Evolutionary conservation across 768 basidiomycete species (phyloP).

Genomic region (Macrolepiota albuminosa): DNA sequence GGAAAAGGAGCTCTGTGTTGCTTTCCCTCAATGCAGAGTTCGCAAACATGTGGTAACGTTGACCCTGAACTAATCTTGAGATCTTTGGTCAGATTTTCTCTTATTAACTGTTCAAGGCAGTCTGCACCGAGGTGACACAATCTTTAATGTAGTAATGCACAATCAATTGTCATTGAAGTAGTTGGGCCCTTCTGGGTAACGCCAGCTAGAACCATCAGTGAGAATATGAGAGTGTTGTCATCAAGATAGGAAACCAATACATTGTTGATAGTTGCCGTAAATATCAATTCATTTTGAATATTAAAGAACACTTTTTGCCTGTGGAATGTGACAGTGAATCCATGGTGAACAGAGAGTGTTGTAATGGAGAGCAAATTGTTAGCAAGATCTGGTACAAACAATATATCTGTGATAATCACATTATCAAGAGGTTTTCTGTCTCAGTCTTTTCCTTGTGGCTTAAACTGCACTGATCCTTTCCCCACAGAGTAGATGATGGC

Average conservation of each 20-base stretch:
- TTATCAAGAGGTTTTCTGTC: background rate
- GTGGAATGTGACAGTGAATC: too few species aligned
- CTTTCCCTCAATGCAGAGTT: background rate
- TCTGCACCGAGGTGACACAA: background rate
- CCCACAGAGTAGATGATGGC: background rate
- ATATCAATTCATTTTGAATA: too few species aligned
- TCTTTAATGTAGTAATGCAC: background rate
- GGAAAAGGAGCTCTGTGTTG: background rate
- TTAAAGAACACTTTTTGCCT: too few species aligned
- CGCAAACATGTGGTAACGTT: background rate
- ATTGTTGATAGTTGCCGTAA: too few species aligned
- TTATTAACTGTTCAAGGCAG: background rate
- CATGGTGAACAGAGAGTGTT: background rate
- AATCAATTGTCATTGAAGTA: background rate
- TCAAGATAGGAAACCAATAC: background rate
- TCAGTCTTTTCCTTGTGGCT: background rate
- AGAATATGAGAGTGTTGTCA: background rate
- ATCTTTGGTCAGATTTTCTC: background rate
- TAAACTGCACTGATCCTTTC: background rate
- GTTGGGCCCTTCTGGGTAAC: background rate
- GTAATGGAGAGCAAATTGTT: slow-evolving; percentile 9
- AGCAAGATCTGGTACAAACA: background rate
- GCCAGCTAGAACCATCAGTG: background rate
- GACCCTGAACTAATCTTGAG: background rate
- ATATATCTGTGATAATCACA: too few species aligned